Percentiles rank a stretch among this genome's conserved stretches.
Conservation (phyloP, 129 eudicot genomes). For the Calendula officinalis region DNA sequence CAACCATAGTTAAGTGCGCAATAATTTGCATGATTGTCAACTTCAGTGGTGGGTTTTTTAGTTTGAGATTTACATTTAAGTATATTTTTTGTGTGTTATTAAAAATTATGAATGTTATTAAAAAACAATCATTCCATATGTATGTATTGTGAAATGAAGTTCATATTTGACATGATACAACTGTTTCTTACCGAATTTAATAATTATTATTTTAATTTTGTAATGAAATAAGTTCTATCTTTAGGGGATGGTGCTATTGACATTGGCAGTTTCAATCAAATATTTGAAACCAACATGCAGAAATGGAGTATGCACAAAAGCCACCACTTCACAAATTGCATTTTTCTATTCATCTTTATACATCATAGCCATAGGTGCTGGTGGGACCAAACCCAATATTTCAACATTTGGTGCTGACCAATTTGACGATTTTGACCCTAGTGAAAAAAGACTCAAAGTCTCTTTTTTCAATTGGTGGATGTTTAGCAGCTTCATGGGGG, state of each 20-base stretch:
- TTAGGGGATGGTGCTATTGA: slow-evolving; percentile 89
- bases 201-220: not conserved
- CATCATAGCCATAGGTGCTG: slow-evolving; percentile 82
- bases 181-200: slow-evolving; percentile 9
- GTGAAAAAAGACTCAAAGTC: slow-evolving; percentile 66
- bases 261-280: slow-evolving; percentile 79
- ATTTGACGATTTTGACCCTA: slow-evolving; percentile 77
- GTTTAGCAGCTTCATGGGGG: slow-evolving; percentile 84
- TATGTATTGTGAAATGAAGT: not conserved
- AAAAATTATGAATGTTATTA: too few relatives aligned
- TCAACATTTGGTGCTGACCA: slow-evolving; percentile 99
- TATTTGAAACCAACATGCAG: slow-evolving; percentile 65
- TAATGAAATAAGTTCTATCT: not conserved
- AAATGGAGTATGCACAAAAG: slow-evolving; percentile 69
- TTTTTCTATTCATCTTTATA: slow-evolving; percentile 81
- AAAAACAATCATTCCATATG: not conserved
- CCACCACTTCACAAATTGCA: slow-evolving; percentile 58
- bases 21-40: slow-evolving; percentile 27
- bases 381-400: slow-evolving; percentile 94
- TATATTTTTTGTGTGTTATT: slow-evolving; percentile 1
- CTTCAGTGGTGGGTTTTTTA: slow-evolving; percentile 18
- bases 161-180: slow-evolving; percentile 7
- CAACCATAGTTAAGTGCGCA: slow-evolving; percentile 19
- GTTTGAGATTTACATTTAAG: slow-evolving; percentile 1
- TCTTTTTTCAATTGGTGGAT: slow-evolving; percentile 99